Base-by-base conservation (phyloP, 805 yeast genomes). In the Yamadazyma paraphyllophila region DNA sequence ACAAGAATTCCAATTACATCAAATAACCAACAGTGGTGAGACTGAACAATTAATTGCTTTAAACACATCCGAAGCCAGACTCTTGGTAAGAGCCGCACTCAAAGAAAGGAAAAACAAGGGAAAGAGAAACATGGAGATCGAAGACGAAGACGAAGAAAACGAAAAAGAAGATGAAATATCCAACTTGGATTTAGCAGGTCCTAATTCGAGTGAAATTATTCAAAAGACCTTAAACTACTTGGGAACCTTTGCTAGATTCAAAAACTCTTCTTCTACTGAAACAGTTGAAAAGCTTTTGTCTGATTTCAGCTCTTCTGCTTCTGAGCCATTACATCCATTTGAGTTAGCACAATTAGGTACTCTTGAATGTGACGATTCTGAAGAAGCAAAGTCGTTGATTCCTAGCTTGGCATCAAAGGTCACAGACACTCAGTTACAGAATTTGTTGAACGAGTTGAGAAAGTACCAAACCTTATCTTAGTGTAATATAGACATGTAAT, bases 331-430 rank as follows among this genome's bases (percentile, higher is more conserved):
- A 57, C 99, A 94, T 71, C 98, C 99, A 1, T 94, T 94, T 64
- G 99, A 94, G 68, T 74, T 88, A 44, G 96, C 98, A 1, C 98
- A 94, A 66, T 71, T 85, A 49, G 92, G 95, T 0, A 88, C 96
- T 3, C 74, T 92, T 50, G 86, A 94, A 26, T 91, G 97, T 67
- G 99, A 92, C 60, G 97, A 92, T 51, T 90, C 96, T 5, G 99
- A 88, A 60, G 99, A 94, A 71, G 98, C 98, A 31, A 88, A 88
- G 67, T 88, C 97, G 13, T 74, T 94, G 58, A 84, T 94, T 47
- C 97, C 99, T 39, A 86, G 96, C 65, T 75, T 94, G 60, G 77
- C 80, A 17, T 81, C 77, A 49, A 91, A 91, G 65, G 89, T 87
- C 43, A 79, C 86, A 8, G 96, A 90, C 53, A 86, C 87, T 36